These are phyloP conservation scores for Lentinula raphanica DNA, from an alignment of 768 basidiomycete species.

Conservation along the genomic window DNA sequence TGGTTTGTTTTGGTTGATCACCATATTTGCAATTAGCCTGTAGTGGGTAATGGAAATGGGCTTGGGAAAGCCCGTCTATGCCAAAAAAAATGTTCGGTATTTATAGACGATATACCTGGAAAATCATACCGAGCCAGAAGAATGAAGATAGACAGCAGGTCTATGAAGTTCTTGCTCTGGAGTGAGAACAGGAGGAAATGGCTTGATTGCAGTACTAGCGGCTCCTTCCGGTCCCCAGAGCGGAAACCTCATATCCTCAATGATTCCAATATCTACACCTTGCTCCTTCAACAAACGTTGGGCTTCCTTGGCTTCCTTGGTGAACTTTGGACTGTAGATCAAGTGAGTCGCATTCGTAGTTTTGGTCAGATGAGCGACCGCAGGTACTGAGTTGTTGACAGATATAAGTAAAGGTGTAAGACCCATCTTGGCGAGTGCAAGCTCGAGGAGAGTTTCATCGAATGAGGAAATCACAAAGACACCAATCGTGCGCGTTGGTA, in stretches of 20 bases:
- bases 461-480: constrained; percentile 34
- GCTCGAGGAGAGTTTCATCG: constrained; percentile 36
- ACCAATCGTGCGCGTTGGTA: constrained; percentile 28
- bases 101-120: neutral
- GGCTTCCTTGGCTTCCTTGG: constrained; percentile 26
- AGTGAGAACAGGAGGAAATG: constrained; percentile 21
- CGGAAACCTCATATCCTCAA: constrained; percentile 32
- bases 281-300: constrained; percentile 19
- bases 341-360: constrained; percentile 31
- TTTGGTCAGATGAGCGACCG: constrained; percentile 37
- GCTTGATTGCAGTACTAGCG: constrained; percentile 17
- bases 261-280: constrained; percentile 15
- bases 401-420: constrained; percentile 33
- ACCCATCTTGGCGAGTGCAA: constrained; percentile 36
- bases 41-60: constrained; percentile 34
- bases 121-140: constrained; percentile 31
- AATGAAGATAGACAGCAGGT: constrained; percentile 37
- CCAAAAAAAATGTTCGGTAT: neutral
- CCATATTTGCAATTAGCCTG: constrained; percentile 27
- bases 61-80: constrained; percentile 43
- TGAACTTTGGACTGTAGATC: constrained; percentile 34
- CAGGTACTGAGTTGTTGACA: constrained; percentile 41
- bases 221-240: constrained; percentile 36
- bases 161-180: constrained; percentile 28
- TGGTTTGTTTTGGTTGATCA: constrained; percentile 27